Percentiles rank a stretch among this genome's conserved stretches.
These are phyloP conservation scores for Solanum okadae DNA, from an alignment of 257 asterid genomes.

Conservation along the genomic window DNA sequence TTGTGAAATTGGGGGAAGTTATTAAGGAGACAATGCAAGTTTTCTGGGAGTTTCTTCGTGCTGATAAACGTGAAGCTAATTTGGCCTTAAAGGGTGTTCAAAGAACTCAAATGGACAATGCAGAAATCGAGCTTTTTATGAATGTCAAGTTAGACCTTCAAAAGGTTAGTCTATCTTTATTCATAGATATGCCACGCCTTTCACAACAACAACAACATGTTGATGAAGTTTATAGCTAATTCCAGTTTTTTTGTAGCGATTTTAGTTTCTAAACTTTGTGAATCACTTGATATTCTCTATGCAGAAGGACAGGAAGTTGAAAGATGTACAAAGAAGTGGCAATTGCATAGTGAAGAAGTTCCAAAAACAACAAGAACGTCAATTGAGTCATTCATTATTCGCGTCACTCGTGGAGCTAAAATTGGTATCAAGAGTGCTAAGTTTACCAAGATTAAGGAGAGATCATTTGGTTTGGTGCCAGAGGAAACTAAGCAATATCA, in stretches of 20 bases:
- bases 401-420: conserved; percentile 55
- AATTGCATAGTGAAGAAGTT: conserved; percentile 72
- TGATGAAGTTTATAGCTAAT: neutral
- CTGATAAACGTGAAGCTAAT: conserved; percentile 42
- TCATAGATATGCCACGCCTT: neutral
- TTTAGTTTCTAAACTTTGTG: neutral
- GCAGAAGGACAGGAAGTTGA: conserved; percentile 70
- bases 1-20: conserved; percentile 25
- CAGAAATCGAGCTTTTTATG: conserved; percentile 27
- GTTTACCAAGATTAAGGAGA: conserved; percentile 39
- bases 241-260: neutral
- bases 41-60: conserved; percentile 50
- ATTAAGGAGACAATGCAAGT: conserved; percentile 48
- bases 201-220: neutral
- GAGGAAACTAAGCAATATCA: conserved; percentile 46
- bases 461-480: conserved; percentile 69
- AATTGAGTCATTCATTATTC: conserved; percentile 10
- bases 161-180: conserved; percentile 32
- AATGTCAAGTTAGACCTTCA: conserved; percentile 38
- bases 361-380: conserved; percentile 26
- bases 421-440: conserved; percentile 48
- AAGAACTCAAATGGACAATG: conserved; percentile 13
- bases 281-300: neutral
- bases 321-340: conserved; percentile 43
- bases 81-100: conserved; percentile 19